Evolutionary conservation across 1,284 basidiomycete species (phyloP), one percentile per base, ranked within the genome.

Genomic region (Apiotrichum akiyoshidainum): DNA sequence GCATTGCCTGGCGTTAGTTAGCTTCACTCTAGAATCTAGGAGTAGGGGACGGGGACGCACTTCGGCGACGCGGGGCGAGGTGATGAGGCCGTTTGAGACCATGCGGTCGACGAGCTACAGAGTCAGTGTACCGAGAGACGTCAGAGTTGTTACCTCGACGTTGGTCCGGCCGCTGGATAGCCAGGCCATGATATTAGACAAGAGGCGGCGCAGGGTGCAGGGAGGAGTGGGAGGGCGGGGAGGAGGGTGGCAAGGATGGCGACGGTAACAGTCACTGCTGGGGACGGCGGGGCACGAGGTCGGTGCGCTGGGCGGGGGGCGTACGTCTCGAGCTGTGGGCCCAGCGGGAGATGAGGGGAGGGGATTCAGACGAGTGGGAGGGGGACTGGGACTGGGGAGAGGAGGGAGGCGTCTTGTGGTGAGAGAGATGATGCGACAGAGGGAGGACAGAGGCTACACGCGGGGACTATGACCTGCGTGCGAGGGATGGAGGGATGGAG

Each of bases 71-170:
- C 61, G 51, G 3, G 57, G 34, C 2, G 71, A 73, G 5, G 51
- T 58, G 47, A 78, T 74, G 46, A 77, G 60, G 2, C 68, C 69
- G 34, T 67, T 66, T 34, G 59, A 52, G 4, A 60, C 41, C 60
- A 78, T 67, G 13, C 65, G 66, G 49, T 73, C 69, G 55, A 78
- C 70, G 33, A 78, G 68, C 76, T 77, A 13, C 8, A 19, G 16
- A n/a, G 16, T n/a, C 10, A 17, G 46, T 35, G 11, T 11, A 33
- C 46, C 14, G 35, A 11, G 51, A 50, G 22, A 21, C 17, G 7
- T 31, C 3, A 31, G 26, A 40, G n/a, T 16, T 10, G 6, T 46
- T 21, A 73, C 74, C 58, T 77, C 74, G 19, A 62, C 59, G 54
- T 77, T 77, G 22, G 67, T 71, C 22, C 66, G 60, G 2, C 73